Base-by-base conservation (phyloP, 306 rosid species). In the Erythrophleum fordii region DNA sequence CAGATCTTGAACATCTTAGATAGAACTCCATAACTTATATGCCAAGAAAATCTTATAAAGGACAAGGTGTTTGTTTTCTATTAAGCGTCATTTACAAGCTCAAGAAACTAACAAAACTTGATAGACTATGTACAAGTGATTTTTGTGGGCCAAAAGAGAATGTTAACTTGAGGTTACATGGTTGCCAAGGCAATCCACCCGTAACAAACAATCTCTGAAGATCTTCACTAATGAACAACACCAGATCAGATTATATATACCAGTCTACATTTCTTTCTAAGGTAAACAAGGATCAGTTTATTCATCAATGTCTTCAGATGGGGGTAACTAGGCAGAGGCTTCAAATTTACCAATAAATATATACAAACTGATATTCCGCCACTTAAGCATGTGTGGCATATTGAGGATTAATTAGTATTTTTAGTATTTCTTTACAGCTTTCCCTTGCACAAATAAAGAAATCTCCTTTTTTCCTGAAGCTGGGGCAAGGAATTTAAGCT, bases 41-140 rank as follows among this genome's bases (percentile, higher is more conserved):
- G 44, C 65, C 49, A 35, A 39, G 37, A 13, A 26, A 45, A 22
- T 39, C 34, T 22, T 12, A 64, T 17, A n/a, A 64, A 34, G 17
- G 22, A 14, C 10, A 48, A 71, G 11, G 42, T 48, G 80, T 45
- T 59, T 59, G 31, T 16, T 18, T 61, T 28, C 52, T 11, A 20
- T 16, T 26, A 61, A 28, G 34, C 20, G 45, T 64, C 55, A 41
- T 46, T 52, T 75, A 44, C 45, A 9, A 62, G 80, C 17, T 77
- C 75, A 37, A 23, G 52, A 37, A 72, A 16, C 12, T 6, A 11
- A 31, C 10, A n/a, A 51, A 10, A 49, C 17, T 51, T 31, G 46
- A 51, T 35, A 16, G 4, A 13, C 37, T 59, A 55, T 20, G 37
- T 8, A 29, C 37, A 39, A 11, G 42, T 23, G 46, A 8, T 0